phyloP scores from a whole-genome alignment of 805 yeast genomes.

The Yamadazyma nakazawae region DNA sequence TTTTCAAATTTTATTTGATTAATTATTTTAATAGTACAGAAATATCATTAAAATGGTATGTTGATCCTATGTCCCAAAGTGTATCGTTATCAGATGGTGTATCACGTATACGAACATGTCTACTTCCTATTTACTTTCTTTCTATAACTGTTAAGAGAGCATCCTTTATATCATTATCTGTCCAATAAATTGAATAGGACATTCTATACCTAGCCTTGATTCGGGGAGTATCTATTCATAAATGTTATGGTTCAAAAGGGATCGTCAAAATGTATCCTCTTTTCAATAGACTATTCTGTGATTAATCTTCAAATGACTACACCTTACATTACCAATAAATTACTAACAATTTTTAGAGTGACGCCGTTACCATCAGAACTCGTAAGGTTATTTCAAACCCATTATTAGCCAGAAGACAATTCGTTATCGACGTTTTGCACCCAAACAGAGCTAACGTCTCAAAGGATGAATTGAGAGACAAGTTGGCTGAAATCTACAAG shows the following conservation, averaged over 20 bases:
- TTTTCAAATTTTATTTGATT: conserved; percentile 13
- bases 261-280: background rate
- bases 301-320: no score
- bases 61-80: background rate
- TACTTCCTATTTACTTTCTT: background rate
- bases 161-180: no score
- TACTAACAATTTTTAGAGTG: conserved; percentile 59
- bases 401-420: conserved; percentile 98
- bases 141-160: no score
- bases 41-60: conserved; percentile 21
- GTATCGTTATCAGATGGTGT: background rate
- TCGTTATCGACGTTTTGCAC: conserved; percentile 98
- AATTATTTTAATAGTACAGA: conserved; percentile 10
- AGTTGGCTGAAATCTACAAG: conserved; percentile 84
- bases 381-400: conserved; percentile 99
- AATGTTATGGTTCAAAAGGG: no score
- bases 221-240: no score
- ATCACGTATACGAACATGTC: background rate
- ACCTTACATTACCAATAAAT: no score
- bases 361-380: conserved; percentile 99
- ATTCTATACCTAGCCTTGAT: no score
- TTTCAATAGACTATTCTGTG: background rate
- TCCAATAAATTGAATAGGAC: no score
- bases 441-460: conserved; percentile 99
- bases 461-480: conserved; percentile 98